A percentile compares a stretch with the other conserved stretches of the same genome.
phyloP scores from a whole-genome alignment of 2,329 filamentous ascomycete species.

The Alternaria burnsii region DNA sequence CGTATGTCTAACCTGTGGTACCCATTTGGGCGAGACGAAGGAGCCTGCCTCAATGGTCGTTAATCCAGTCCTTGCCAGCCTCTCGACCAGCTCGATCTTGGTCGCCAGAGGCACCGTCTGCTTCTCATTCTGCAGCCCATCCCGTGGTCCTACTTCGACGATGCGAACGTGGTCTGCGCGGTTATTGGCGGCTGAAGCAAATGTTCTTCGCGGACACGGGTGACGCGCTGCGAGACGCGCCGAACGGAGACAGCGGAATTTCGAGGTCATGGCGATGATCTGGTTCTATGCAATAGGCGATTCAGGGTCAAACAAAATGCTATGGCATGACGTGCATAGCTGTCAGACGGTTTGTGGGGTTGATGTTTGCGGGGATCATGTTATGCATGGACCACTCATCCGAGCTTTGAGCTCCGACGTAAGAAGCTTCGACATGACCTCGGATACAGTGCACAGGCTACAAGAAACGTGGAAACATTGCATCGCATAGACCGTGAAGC shows the following conservation, averaged over 20 bases:
- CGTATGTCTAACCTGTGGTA: slow-evolving; percentile 71
- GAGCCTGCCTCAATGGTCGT: slow-evolving; percentile 80
- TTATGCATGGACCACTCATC: slow-evolving; percentile 19
- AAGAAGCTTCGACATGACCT: neutral
- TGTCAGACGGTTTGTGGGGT: slow-evolving; percentile 22
- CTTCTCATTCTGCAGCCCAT: slow-evolving; percentile 89
- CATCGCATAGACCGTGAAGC: neutral
- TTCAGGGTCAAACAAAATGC: neutral
- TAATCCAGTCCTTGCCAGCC: slow-evolving; percentile 73
- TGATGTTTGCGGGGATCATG: slow-evolving; percentile 25
- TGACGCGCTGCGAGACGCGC: slow-evolving; percentile 49
- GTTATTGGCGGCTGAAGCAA: slow-evolving; percentile 45
- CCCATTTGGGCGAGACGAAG: slow-evolving; percentile 85
- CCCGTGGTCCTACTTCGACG: slow-evolving; percentile 83
- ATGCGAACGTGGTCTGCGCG: slow-evolving; percentile 63
- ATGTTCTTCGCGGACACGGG: slow-evolving; percentile 37
- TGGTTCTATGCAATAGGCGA: neutral
- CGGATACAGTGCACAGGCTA: neutral
- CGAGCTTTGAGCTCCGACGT: slow-evolving; percentile 2
- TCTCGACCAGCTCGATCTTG: slow-evolving; percentile 79
- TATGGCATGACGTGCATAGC: slow-evolving; percentile 20
- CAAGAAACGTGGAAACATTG: neutral
- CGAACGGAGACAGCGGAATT: slow-evolving; percentile 41
- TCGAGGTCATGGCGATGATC: slow-evolving; percentile 39
- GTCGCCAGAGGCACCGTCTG: slow-evolving; percentile 72